Evolutionary conservation across 208 protist species (phyloP).

Genomic region (Acanthamoeba sp.): DNA sequence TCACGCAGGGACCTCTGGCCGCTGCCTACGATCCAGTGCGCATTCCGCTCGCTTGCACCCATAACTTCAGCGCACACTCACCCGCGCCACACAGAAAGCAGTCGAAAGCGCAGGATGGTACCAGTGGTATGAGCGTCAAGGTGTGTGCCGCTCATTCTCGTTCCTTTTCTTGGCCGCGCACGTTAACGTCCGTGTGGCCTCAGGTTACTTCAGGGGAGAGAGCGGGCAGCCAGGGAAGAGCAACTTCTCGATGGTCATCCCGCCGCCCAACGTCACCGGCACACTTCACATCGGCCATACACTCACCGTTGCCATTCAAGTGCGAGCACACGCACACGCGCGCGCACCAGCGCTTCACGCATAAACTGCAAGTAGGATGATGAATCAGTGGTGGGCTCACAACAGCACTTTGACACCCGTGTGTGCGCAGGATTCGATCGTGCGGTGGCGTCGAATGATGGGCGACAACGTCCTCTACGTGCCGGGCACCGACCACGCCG

Average conservation of each 20-base stretch:
- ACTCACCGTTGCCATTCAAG: conserved; percentile 95
- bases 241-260: conserved; percentile 97
- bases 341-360: conserved; percentile 88
- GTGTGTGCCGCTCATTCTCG: neutral
- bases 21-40: conserved; percentile 16
- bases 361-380: too few relatives aligned
- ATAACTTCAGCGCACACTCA: neutral
- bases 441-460: conserved; percentile 94
- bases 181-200: too few relatives aligned
- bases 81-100: neutral
- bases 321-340: conserved; percentile 86
- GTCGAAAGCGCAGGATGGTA: neutral
- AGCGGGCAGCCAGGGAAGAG: neutral
- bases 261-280: conserved; percentile 99
- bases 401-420: conserved; percentile 36
- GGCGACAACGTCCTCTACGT: conserved; percentile 98
- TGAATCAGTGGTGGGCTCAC: neutral
- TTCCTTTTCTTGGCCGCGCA: too few relatives aligned
- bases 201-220: neutral
- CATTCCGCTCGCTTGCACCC: neutral
- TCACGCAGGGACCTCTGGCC: neutral
- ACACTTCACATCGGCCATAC: conserved; percentile 99
- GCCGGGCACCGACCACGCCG: conserved; percentile 99
- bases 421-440: conserved; percentile 32
- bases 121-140: conserved; percentile 11